phyloP scores from a whole-genome alignment of 768 basidiomycete genomes.

The Lentinula detonsa region DNA sequence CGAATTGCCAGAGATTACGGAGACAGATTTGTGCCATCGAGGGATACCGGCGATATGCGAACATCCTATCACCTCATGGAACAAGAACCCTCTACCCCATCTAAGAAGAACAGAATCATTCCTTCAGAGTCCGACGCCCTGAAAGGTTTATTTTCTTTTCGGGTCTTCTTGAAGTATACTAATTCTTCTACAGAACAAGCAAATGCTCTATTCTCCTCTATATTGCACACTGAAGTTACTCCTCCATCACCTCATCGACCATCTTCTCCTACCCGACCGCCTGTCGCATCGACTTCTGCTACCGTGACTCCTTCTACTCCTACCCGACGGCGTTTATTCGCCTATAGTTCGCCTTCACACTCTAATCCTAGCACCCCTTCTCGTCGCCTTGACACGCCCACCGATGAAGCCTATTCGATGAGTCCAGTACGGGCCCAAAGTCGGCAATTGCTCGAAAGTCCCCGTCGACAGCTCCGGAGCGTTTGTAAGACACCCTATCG shows the following conservation, averaged over 20 bases:
- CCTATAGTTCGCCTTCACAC: conserved; percentile 57
- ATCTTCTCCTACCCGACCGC: conserved; percentile 52
- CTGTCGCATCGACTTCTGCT: conserved; percentile 32
- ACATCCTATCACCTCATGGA: conserved; percentile 64
- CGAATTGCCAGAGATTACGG: conserved; percentile 41
- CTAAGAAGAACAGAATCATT: conserved; percentile 54
- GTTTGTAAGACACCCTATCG: conserved; percentile 96
- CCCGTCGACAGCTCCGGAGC: conserved; percentile 71
- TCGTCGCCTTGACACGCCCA: conserved; percentile 68
- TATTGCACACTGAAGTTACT: conserved; percentile 74
- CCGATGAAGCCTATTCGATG: conserved; percentile 85
- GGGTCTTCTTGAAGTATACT: neutral
- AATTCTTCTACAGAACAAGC: conserved; percentile 53
- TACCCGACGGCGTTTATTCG: conserved; percentile 58
- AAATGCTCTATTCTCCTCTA: conserved; percentile 72
- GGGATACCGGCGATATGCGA: conserved; percentile 57
- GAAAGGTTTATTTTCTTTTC: conserved; percentile 41
- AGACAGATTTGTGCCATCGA: conserved; percentile 65
- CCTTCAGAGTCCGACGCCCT: conserved; percentile 72
- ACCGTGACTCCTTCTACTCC: conserved; percentile 41
- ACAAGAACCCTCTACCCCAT: conserved; percentile 53
- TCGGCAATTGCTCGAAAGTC: conserved; percentile 77
- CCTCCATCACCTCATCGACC: conserved; percentile 60
- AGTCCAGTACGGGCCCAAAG: conserved; percentile 84
- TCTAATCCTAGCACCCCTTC: conserved; percentile 55